Evolutionary conservation across 83 land plant species (phyloP), one percentile per base, ranked within the genome.

Genomic region (Picea abies): DNA sequence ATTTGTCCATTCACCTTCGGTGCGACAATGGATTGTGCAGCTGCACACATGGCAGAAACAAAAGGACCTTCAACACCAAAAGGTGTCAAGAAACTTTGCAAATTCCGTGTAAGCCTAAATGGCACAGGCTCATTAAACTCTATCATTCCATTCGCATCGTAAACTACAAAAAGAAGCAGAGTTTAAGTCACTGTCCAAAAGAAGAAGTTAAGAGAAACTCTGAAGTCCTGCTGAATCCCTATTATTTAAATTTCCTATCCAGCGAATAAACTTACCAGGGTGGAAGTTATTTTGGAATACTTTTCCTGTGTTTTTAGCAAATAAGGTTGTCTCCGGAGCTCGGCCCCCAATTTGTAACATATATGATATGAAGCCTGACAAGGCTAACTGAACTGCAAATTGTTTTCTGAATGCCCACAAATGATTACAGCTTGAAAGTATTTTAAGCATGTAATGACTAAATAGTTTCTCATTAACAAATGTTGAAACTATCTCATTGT

Each of bases 291-390:
- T 92, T 63, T 98, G 99, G 79, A 98, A 96, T 56, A 98, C 93
- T 84, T 96, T 98, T 60, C 99, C 99, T 9, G 99, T 98, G 84
- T 96, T 96, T 84, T 94, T 96, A 1, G 99, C 99, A 88, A 98
- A 98, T 16, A 96, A 85, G 64, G 94, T 98, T 83, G 94, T 98
- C 80, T 98, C 96, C 37, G 99, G 99, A 12, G 99, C 88, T 60
- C 99, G 88, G n/a, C 96, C 99, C 63, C 99, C 99, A 82, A 98
- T 98, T 69, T 96, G 99, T 25, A 98, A 88, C 97, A 96, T 98
- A 87, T 85, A 98, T 19, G 99, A 98, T 91, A 98, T 93, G 83
- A 98, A 96, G 72, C 99, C 93, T 23, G 99, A 98, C 39, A 98
- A 93, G 26, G 99, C 99, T 77, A 98, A 79, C 85, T 98, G 99